A percentile compares a stretch with the other conserved stretches of the same genome.
These are phyloP conservation scores for Crataegus laevigata DNA, from an alignment of 306 rosid genomes.

Conservation along the genomic window DNA sequence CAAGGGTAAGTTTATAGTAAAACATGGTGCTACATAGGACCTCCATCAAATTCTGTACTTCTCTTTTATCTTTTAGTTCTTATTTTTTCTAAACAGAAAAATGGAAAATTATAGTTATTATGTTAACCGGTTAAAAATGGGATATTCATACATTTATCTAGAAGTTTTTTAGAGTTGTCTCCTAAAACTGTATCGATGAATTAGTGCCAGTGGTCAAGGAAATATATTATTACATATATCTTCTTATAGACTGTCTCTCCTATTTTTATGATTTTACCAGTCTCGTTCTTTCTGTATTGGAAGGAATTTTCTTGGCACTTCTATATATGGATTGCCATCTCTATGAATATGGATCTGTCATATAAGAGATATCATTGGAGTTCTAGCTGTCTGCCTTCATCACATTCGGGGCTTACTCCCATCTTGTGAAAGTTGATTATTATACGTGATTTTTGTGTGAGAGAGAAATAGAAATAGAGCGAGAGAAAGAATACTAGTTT, in stretches of 20 bases:
- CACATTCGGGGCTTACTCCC: neutral
- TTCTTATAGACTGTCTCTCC: neutral
- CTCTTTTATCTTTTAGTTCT: neutral
- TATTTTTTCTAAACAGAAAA: neutral
- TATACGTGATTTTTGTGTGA: neutral
- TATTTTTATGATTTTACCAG: neutral
- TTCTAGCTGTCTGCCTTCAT: neutral
- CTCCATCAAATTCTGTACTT: neutral
- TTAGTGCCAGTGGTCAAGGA: neutral
- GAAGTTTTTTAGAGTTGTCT: neutral
- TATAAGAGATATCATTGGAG: neutral
- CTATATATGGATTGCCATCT: neutral
- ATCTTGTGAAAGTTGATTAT: neutral
- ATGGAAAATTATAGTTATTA: neutral
- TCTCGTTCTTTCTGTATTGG: neutral
- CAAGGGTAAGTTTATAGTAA: conserved; percentile 39
- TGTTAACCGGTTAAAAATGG: neutral
- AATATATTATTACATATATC: neutral
- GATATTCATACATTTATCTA: neutral
- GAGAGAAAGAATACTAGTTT: neutral
- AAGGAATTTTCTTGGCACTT: neutral
- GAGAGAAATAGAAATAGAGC: neutral
- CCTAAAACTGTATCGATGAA: neutral
- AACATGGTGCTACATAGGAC: neutral
- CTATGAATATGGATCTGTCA: neutral